phyloP scores from a whole-genome alignment of 495 filamentous ascomycete species.

The Baudoinia panamericana region DNA sequence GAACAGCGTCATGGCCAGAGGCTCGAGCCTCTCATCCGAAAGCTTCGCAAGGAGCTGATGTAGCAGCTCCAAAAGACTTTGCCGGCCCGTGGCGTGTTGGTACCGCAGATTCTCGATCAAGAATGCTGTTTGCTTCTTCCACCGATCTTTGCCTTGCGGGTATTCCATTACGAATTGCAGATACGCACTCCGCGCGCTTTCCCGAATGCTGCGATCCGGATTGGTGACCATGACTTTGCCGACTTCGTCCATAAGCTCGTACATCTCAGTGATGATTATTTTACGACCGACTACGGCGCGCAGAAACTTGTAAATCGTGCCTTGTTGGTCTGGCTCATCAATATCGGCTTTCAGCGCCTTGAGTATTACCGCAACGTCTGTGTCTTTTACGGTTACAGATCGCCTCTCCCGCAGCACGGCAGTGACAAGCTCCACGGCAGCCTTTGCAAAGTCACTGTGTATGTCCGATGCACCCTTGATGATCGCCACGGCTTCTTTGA shows the following conservation, averaged over 20 bases:
- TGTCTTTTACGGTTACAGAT: conserved; percentile 61
- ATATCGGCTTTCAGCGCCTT: conserved; percentile 75
- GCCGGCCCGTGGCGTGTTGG: conserved; percentile 69
- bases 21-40: conserved; percentile 63
- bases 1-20: conserved; percentile 70
- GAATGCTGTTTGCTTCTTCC: conserved; percentile 79
- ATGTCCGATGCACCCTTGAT: conserved; percentile 65
- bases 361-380: conserved; percentile 70
- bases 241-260: conserved; percentile 78
- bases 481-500: conserved; percentile 67
- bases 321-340: conserved; percentile 80
- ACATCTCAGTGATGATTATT: conserved; percentile 72
- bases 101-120: conserved; percentile 84
- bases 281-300: conserved; percentile 72
- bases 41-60: conserved; percentile 73
- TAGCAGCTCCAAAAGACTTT: conserved; percentile 82
- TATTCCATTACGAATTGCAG: conserved; percentile 92
- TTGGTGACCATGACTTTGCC: conserved; percentile 94
- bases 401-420: conserved; percentile 72
- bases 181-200: conserved; percentile 76
- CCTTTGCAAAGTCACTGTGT: conserved; percentile 67
- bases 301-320: conserved; percentile 86
- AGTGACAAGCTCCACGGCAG: conserved; percentile 72
- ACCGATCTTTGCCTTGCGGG: conserved; percentile 75
- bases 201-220: conserved; percentile 69